These are phyloP conservation scores for Xylaria castorea DNA, from an alignment of 495 filamentous ascomycete species.

Conservation along the genomic window DNA sequence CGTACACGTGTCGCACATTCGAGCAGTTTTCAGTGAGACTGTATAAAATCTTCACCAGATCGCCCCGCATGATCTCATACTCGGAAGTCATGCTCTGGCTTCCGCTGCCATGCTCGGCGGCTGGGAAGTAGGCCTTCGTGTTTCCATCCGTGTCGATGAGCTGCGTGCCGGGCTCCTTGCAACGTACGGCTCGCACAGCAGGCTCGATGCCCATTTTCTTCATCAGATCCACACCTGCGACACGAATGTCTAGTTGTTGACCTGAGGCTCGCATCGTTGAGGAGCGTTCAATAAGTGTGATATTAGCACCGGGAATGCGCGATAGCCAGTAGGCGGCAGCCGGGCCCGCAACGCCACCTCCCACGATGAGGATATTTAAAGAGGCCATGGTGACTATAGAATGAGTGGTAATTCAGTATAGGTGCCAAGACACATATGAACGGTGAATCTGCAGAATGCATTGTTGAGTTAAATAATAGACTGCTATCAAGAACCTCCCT, in stretches of 20 bases:
- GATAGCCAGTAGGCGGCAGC: conserved; percentile 60
- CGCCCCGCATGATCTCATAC: conserved; percentile 63
- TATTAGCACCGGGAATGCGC: conserved; percentile 49
- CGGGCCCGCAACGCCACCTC: conserved; percentile 51
- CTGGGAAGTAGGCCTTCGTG: conserved; percentile 47
- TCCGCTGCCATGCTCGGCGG: conserved; percentile 49
- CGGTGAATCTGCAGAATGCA: neutral
- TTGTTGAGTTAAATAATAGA: neutral
- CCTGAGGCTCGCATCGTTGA: conserved; percentile 52
- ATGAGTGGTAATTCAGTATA: neutral
- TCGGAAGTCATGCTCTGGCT: conserved; percentile 57
- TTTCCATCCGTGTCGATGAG: conserved; percentile 50
- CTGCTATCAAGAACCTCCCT: neutral
- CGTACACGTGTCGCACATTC: conserved; percentile 55
- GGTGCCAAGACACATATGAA: neutral
- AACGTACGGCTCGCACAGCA: conserved; percentile 47
- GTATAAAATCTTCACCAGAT: conserved; percentile 56
- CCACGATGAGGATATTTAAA: conserved; percentile 42
- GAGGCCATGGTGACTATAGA: conserved; percentile 28
- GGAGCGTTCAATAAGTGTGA: conserved; percentile 63
- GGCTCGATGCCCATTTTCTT: conserved; percentile 58
- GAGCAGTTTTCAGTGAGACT: conserved; percentile 49
- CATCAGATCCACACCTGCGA: conserved; percentile 55
- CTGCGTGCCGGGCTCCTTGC: conserved; percentile 52
- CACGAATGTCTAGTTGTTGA: conserved; percentile 62